phyloP scores from a whole-genome alignment of 345 rosid species.

The Viola odorata region DNA sequence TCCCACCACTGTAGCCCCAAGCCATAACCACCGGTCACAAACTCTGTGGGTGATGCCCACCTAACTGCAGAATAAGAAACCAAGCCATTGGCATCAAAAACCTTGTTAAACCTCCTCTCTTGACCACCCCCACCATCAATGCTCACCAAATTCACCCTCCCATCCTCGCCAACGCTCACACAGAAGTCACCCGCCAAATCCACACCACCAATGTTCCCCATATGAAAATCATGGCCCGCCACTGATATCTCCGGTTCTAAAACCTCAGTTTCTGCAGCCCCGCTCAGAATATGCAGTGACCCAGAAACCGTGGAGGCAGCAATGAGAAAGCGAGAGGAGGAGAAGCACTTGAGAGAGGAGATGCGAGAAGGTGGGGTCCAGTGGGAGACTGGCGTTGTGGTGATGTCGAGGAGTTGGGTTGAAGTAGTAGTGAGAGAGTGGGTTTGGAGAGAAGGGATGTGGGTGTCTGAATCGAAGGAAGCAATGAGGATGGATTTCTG shows the following conservation, averaged over 20 bases:
- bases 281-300: conserved; percentile 48
- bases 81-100: conserved; percentile 68
- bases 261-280: conserved; percentile 23
- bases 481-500: conserved; percentile 51
- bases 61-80: conserved; percentile 66
- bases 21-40: conserved; percentile 83
- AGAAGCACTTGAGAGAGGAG: conserved; percentile 47
- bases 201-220: conserved; percentile 50
- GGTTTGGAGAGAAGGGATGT: conserved; percentile 50
- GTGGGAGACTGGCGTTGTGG: conserved; percentile 30
- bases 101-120: conserved; percentile 36
- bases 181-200: conserved; percentile 58
- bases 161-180: conserved; percentile 55
- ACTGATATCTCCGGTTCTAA: conserved; percentile 30
- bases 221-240: conserved; percentile 39
- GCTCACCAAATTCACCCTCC: conserved; percentile 35
- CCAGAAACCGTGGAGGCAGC: conserved; percentile 53
- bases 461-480: conserved; percentile 45
- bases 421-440: conserved; percentile 15
- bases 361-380: conserved; percentile 61
- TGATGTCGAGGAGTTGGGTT: conserved; percentile 19
- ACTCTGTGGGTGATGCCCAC: conserved; percentile 84
- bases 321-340: conserved; percentile 28
- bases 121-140: background rate
- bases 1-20: conserved; percentile 93